Conservation (phyloP, 371 early-diverging fungal genomes). For the Mucor velutinosus region DNA sequence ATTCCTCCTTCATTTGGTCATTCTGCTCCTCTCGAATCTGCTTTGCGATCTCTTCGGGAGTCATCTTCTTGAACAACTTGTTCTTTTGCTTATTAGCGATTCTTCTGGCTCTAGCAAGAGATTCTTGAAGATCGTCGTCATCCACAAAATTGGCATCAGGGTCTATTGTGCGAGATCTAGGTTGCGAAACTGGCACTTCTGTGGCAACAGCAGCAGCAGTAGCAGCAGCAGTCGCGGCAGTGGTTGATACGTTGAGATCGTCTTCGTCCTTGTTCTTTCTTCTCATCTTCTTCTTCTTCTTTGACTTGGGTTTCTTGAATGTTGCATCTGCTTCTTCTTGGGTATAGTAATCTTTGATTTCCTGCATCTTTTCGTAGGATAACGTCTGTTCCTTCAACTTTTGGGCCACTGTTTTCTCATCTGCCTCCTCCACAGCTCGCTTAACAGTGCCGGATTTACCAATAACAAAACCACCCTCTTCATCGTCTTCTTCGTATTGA, state of each 20-base stretch:
- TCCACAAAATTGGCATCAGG: slow-evolving; percentile 83
- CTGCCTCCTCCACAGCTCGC: slow-evolving; percentile 16
- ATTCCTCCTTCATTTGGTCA: slow-evolving; percentile 30
- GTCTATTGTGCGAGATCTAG: slow-evolving; percentile 17
- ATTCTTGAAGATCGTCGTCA: slow-evolving; percentile 90
- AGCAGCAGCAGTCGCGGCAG: background rate
- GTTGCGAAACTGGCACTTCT: background rate
- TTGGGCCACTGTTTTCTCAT: slow-evolving; percentile 55
- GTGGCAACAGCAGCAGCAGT: slow-evolving; percentile 2
- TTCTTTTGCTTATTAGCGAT: slow-evolving; percentile 59
- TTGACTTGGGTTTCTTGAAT: slow-evolving; percentile 81
- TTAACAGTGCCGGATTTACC: slow-evolving; percentile 33
- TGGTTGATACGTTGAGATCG: slow-evolving; percentile 30
- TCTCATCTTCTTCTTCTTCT: slow-evolving; percentile 58
- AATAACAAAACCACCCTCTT: slow-evolving; percentile 53
- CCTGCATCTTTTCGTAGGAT: slow-evolving; percentile 64
- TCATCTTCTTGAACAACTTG: slow-evolving; percentile 46
- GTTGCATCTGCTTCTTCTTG: slow-evolving; percentile 77
- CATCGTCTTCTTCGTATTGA: slow-evolving; percentile 82
- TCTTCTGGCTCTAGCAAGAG: slow-evolving; percentile 77
- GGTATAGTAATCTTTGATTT: slow-evolving; percentile 82
- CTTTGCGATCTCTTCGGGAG: slow-evolving; percentile 63
- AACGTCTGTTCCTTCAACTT: slow-evolving; percentile 65
- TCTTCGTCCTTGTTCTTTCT: slow-evolving; percentile 45
- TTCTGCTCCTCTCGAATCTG: slow-evolving; percentile 30